Evolutionary conservation across 2,329 filamentous ascomycete genomes (phyloP).

Genomic region (Neocatenulostroma microsporum): DNA sequence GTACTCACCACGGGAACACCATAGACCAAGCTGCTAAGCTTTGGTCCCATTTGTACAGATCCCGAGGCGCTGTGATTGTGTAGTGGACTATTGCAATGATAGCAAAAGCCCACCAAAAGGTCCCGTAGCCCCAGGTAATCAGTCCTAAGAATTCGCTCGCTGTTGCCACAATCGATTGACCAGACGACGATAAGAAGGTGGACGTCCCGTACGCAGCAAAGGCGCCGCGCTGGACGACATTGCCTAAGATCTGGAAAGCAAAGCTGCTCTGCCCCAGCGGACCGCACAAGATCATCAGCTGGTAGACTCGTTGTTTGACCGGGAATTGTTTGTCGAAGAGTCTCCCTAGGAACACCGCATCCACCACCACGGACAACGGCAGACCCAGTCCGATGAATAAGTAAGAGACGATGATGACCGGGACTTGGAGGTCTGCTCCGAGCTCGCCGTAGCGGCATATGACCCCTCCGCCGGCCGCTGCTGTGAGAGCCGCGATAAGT

Average conservation of each 20-base stretch:
- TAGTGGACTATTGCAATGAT: slow-evolving; percentile 8
- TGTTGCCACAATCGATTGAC: slow-evolving; percentile 3
- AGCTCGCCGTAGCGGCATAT: slow-evolving; percentile 11
- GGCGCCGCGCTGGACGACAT: slow-evolving; percentile 9
- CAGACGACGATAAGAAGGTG: background rate
- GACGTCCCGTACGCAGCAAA: slow-evolving; percentile 7
- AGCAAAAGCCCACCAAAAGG: slow-evolving; percentile 13
- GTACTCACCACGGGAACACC: slow-evolving; percentile 12
- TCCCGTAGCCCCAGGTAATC: slow-evolving; percentile 10
- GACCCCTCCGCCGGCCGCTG: slow-evolving; percentile 10
- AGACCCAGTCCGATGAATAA: slow-evolving; percentile 11
- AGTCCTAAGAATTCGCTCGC: slow-evolving; percentile 9
- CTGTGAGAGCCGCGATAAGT: slow-evolving; percentile 9
- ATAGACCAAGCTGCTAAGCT: slow-evolving; percentile 9
- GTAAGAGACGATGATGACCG: slow-evolving; percentile 11
- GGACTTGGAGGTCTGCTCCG: slow-evolving; percentile 9
- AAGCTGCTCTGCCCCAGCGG: slow-evolving; percentile 13
- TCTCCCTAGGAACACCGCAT: slow-evolving; percentile 8
- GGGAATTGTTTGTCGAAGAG: slow-evolving; percentile 10
- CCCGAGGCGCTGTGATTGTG: slow-evolving; percentile 3
- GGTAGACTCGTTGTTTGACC: slow-evolving; percentile 10
- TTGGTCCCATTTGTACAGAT: slow-evolving; percentile 5
- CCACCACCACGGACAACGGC: slow-evolving; percentile 6
- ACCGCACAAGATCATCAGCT: slow-evolving; percentile 15
- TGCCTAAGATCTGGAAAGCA: slow-evolving; percentile 12